Base-by-base conservation (phyloP, 345 rosid genomes). In the Salix viminalis region DNA sequence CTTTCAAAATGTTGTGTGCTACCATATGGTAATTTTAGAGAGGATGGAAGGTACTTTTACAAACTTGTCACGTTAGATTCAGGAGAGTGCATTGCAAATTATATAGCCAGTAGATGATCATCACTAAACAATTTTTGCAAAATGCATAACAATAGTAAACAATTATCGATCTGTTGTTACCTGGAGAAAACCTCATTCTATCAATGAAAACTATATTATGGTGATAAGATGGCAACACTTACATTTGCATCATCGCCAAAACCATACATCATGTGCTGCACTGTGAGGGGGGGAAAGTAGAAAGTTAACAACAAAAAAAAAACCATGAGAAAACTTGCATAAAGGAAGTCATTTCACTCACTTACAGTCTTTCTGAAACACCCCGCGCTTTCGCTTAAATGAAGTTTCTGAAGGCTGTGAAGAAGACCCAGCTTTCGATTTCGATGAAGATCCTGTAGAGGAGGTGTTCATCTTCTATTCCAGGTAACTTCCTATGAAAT, bases 261-360 rank as follows among this genome's bases (percentile, higher is more conserved):
- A 36, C 98, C 98, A 84, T 89, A 93, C 96, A 96, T 92, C 98
- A 92, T 96, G 79, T 92, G 99, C 85, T 89, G 97, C 90, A 96
- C 96, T 93, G 88, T 52, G 79, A 34, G 74, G 12, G 62, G 5
- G 36, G 56, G n/a, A 67, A 28, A 37, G 60, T 41, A 41, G 44
- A 41, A n/a, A 34, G 74, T n/a, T 1, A 71, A 5, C 0, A 73
- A 18, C 37, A 34, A 34, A 1, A 34, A 34, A 4, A 34, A 2
- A 73, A 32, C n/a, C 65, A 32, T 24, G 75, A 60, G 62, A 42
- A 56, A 36, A 73, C 5, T 37, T 12, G 24, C 54, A 21, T 18
- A 23, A 52, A 21, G 4, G 50, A 8, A 32, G 5, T 41, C n/a
- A 34, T 5, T 70, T n/a, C 42, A 36, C 48, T 21, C 18, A 37